Conservation (phyloP, 225 moss, liverwort and hornwort species). For the Physcomitrium patens region DNA sequence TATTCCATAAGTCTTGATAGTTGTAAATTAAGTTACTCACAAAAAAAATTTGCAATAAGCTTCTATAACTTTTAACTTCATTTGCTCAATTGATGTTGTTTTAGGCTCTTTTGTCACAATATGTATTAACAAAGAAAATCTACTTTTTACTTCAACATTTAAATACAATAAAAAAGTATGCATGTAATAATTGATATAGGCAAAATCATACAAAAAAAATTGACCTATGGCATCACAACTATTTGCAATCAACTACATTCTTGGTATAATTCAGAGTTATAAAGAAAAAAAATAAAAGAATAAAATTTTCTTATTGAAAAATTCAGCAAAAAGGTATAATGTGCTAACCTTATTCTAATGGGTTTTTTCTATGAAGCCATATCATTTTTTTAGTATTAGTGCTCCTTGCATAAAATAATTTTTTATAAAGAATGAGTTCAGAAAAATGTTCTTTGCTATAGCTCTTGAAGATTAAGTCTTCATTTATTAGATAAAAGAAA, state of each 20-base stretch:
- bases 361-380: too few species aligned
- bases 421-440: too few species aligned
- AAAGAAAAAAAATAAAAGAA: neutral
- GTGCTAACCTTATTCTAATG: constrained; percentile 55
- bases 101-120: constrained; percentile 60
- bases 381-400: too few species aligned
- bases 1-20: too few species aligned
- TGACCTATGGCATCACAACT: neutral
- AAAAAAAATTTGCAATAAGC: constrained; percentile 70
- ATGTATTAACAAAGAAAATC: constrained; percentile 36
- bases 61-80: constrained; percentile 72
- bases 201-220: neutral
- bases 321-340: neutral
- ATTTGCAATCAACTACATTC: neutral
- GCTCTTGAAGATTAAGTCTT: too few species aligned
- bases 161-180: neutral
- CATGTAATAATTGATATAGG: neutral
- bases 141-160: neutral
- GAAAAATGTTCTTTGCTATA: too few species aligned
- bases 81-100: constrained; percentile 62
- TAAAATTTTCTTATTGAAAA: too few species aligned
- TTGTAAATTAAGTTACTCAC: too few species aligned
- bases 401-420: too few species aligned
- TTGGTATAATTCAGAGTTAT: neutral
- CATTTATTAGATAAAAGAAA: too few species aligned